phyloP scores from a whole-genome alignment of 2,329 filamentous ascomycete genomes.

The Penicillium sp. region DNA sequence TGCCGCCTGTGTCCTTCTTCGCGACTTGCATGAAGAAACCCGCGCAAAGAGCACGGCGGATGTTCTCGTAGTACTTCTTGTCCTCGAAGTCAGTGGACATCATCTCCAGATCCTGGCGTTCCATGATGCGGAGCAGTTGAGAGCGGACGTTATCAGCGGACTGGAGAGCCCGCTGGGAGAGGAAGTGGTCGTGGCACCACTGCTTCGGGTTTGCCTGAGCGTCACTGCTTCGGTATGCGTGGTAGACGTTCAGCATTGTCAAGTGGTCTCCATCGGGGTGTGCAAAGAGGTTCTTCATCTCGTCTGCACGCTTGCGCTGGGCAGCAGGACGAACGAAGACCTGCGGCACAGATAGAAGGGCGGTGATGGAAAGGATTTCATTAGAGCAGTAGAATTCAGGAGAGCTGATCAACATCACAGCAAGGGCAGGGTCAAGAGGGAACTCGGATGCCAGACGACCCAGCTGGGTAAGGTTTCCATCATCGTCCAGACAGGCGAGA shows the following conservation, averaged over 20 bases:
- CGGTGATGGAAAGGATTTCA: slow-evolving; percentile 90
- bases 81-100: slow-evolving; percentile 83
- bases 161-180: slow-evolving; percentile 76
- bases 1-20: slow-evolving; percentile 78
- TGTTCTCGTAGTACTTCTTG: slow-evolving; percentile 97
- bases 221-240: slow-evolving; percentile 77
- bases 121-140: slow-evolving; percentile 94
- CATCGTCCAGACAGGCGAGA: slow-evolving; percentile 88
- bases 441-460: slow-evolving; percentile 88
- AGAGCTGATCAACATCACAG: slow-evolving; percentile 95
- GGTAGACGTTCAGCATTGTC: slow-evolving; percentile 93
- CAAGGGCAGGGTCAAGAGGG: slow-evolving; percentile 82
- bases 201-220: slow-evolving; percentile 66
- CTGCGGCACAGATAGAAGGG: slow-evolving; percentile 86
- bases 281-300: slow-evolving; percentile 91
- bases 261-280: slow-evolving; percentile 92
- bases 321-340: slow-evolving; percentile 81
- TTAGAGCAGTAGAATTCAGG: slow-evolving; percentile 98
- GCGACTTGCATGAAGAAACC: slow-evolving; percentile 99
- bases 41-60: slow-evolving; percentile 78
- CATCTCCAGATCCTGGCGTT: slow-evolving; percentile 75
- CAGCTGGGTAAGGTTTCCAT: slow-evolving; percentile 80
- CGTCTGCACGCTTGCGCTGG: slow-evolving; percentile 81
- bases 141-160: slow-evolving; percentile 89
- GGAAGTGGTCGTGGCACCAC: slow-evolving; percentile 96